phyloP scores from a whole-genome alignment of 2,329 filamentous ascomycete genomes.

The Cladosporium sp. region DNA sequence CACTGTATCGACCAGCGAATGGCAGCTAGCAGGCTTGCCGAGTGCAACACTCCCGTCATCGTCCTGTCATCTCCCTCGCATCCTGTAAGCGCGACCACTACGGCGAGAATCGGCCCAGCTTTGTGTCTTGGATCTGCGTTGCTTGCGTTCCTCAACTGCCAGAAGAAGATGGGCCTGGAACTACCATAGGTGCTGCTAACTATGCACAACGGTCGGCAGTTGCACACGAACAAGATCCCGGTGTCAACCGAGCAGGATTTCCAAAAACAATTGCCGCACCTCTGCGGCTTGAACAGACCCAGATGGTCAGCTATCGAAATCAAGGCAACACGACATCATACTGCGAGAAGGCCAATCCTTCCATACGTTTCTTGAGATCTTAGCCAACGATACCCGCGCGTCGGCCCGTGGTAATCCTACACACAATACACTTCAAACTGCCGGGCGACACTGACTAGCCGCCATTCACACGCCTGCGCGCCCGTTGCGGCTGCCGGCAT shows the following conservation, averaged over 20 bases:
- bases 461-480: slow-evolving; percentile 5
- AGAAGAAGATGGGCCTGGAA: not conserved
- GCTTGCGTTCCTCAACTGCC: not conserved
- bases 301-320: not conserved
- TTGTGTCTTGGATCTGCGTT: not conserved
- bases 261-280: not conserved
- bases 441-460: slow-evolving; percentile 7
- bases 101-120: not conserved
- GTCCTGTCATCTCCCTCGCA: not conserved
- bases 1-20: slow-evolving; percentile 7
- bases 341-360: not conserved
- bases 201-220: slow-evolving; percentile 10
- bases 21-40: not conserved
- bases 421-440: slow-evolving; percentile 9
- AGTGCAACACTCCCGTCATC: slow-evolving; percentile 7
- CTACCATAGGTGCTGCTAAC: not conserved
- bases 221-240: not conserved
- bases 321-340: not conserved
- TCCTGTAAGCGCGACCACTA: not conserved
- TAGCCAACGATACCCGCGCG: slow-evolving; percentile 4
- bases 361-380: too few relatives aligned
- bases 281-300: not conserved
- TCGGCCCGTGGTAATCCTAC: slow-evolving; percentile 5
- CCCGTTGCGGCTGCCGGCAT: slow-evolving; percentile 12
- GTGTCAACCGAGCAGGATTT: not conserved